Conservation (phyloP, 805 yeast species). For the Suhomyces prunicola region DNA sequence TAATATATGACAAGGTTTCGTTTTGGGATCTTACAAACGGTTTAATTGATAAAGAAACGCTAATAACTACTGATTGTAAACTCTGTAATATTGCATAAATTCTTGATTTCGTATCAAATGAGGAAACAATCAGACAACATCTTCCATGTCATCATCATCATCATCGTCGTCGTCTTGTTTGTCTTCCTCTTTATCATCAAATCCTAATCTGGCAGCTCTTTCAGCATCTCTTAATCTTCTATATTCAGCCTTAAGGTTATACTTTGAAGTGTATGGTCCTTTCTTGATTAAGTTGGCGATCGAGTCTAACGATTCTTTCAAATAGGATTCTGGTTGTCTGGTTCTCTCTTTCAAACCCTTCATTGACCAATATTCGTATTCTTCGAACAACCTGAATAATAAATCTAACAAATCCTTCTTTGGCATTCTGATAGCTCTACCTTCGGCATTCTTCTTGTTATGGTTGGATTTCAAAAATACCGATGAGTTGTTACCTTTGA, state of each 20-base stretch:
- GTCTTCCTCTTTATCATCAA: constrained; percentile 40
- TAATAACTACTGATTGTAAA: neutral
- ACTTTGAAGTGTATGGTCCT: constrained; percentile 94
- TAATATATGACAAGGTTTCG: constrained; percentile 7
- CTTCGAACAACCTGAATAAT: constrained; percentile 85
- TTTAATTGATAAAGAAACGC: constrained; percentile 1
- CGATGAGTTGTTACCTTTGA: constrained; percentile 64
- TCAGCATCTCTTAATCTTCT: constrained; percentile 75
- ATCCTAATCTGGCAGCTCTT: constrained; percentile 61
- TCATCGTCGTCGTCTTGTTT: constrained; percentile 56
- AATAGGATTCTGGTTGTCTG: constrained; percentile 89
- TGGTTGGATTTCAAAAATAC: constrained; percentile 52
- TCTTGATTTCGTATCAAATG: neutral
- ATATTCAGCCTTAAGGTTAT: constrained; percentile 86
- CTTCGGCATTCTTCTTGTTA: constrained; percentile 52
- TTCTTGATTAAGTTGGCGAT: constrained; percentile 87
- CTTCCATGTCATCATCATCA: constrained; percentile 79
- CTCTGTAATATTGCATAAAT: neutral
- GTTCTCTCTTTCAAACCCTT: constrained; percentile 92
- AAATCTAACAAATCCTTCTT: constrained; percentile 86
- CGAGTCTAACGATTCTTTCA: constrained; percentile 85
- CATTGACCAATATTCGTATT: constrained; percentile 94
- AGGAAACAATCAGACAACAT: constrained; percentile 43
- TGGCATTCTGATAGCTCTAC: constrained; percentile 92
- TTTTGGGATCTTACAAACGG: constrained; percentile 4